A percentile compares a stretch with the other conserved stretches of the same genome.
phyloP scores from a whole-genome alignment of 148 eudicot genomes.

The Oxyria digyna region DNA sequence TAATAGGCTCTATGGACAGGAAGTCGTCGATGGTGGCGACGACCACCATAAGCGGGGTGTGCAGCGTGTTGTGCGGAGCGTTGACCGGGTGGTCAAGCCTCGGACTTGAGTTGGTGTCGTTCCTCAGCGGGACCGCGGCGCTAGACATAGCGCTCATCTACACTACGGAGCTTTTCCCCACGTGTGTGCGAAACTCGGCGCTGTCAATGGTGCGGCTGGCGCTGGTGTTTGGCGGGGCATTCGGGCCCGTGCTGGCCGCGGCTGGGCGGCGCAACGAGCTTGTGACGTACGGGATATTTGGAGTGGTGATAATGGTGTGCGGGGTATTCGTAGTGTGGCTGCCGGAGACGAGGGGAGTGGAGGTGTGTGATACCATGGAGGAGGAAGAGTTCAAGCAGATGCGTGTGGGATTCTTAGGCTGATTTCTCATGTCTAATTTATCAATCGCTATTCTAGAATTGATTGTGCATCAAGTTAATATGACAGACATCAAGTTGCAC shows the following conservation, averaged over 20 bases:
- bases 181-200: constrained; percentile 68
- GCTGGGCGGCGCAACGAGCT: constrained; percentile 26
- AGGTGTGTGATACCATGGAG: constrained; percentile 25
- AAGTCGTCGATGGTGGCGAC: constrained; percentile 21
- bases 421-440: not conserved
- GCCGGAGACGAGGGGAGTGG: constrained; percentile 19
- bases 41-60: constrained; percentile 26
- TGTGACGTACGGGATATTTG: constrained; percentile 35
- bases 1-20: constrained; percentile 27
- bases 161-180: constrained; percentile 62
- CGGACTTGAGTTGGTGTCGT: constrained; percentile 34
- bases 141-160: constrained; percentile 40
- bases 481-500: too few species aligned
- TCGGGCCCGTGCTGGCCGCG: constrained; percentile 48
- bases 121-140: constrained; percentile 34
- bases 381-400: constrained; percentile 16
- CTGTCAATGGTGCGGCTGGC: constrained; percentile 56
- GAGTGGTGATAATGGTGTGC: constrained; percentile 10
- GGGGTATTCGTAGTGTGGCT: constrained; percentile 19
- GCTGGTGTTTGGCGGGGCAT: constrained; percentile 38
- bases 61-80: constrained; percentile 29
- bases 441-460: not conserved
- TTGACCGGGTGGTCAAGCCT: constrained; percentile 3
- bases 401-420: not conserved
- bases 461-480: too few species aligned